Evolutionary conservation across 805 yeast species (phyloP).

Genomic region (Ogataea naganishii): DNA sequence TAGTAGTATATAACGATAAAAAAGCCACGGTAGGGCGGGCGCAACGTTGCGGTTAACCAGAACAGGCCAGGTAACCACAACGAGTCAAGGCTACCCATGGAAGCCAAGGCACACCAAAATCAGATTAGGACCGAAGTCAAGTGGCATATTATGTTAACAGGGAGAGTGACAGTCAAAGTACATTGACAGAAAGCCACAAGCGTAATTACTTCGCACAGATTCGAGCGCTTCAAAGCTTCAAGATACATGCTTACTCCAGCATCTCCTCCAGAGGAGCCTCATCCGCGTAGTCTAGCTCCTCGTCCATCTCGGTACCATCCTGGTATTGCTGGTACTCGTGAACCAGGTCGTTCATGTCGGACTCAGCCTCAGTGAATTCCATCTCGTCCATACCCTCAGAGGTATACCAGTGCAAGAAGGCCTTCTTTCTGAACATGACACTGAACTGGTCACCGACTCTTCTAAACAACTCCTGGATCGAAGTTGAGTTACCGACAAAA

Average conservation of each 20-base stretch:
- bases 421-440: slow-evolving; percentile 89
- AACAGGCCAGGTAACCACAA: too few species aligned
- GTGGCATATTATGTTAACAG: slow-evolving; percentile 1
- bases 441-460: slow-evolving; percentile 85
- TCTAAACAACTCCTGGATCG: slow-evolving; percentile 84
- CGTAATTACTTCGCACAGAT: too few species aligned
- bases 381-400: slow-evolving; percentile 94
- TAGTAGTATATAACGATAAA: too few species aligned
- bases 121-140: slow-evolving; percentile 6
- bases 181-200: not conserved
- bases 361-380: slow-evolving; percentile 91
- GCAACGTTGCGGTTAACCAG: too few species aligned
- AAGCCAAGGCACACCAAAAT: too few species aligned
- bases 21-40: too few species aligned
- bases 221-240: too few species aligned
- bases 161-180: slow-evolving; percentile 1
- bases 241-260: slow-evolving; percentile 16
- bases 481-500: slow-evolving; percentile 86
- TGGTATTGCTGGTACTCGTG: slow-evolving; percentile 91
- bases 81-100: too few species aligned
- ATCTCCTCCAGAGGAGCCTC: slow-evolving; percentile 53
- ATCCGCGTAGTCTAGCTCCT: slow-evolving; percentile 60
- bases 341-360: slow-evolving; percentile 82
- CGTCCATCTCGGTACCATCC: slow-evolving; percentile 71
- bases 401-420: slow-evolving; percentile 94